Evolutionary conservation across 1,139 yeast genomes (phyloP).

Genomic region (Blastobotrys apis): DNA sequence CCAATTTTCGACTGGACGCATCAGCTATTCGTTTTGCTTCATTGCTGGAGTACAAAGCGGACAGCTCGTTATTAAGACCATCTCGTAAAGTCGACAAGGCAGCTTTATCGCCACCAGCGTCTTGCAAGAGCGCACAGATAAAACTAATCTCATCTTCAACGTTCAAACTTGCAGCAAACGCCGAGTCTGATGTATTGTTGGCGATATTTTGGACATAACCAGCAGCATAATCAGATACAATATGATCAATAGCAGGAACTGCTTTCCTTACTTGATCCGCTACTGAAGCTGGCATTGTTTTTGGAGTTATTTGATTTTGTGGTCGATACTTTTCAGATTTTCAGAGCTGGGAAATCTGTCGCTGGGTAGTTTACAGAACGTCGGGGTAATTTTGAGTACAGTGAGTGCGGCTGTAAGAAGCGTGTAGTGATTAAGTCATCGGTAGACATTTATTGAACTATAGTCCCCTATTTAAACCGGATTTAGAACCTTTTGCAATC

Average conservation of each 20-base stretch:
- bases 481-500: no score
- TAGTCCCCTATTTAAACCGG: no score
- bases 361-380: no score
- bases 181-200: conserved; percentile 72
- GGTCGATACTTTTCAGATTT: no score
- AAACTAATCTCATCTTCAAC: conserved; percentile 63
- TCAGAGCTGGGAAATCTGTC: no score
- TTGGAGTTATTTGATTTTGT: not conserved
- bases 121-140: conserved; percentile 55
- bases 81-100: conserved; percentile 49
- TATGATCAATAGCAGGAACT: conserved; percentile 78
- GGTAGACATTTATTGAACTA: no score
- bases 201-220: conserved; percentile 84
- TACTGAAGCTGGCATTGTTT: conserved; percentile 12
- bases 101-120: conserved; percentile 74
- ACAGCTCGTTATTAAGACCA: conserved; percentile 46
- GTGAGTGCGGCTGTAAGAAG: no score
- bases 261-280: conserved; percentile 68
- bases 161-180: conserved; percentile 60
- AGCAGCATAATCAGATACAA: conserved; percentile 87
- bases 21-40: conserved; percentile 57
- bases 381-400: no score
- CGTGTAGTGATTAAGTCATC: no score
- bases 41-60: conserved; percentile 58
- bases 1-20: conserved; percentile 72